Evolutionary conservation across 768 basidiomycete species (phyloP).

Genomic region (Solioccasus polychromus): DNA sequence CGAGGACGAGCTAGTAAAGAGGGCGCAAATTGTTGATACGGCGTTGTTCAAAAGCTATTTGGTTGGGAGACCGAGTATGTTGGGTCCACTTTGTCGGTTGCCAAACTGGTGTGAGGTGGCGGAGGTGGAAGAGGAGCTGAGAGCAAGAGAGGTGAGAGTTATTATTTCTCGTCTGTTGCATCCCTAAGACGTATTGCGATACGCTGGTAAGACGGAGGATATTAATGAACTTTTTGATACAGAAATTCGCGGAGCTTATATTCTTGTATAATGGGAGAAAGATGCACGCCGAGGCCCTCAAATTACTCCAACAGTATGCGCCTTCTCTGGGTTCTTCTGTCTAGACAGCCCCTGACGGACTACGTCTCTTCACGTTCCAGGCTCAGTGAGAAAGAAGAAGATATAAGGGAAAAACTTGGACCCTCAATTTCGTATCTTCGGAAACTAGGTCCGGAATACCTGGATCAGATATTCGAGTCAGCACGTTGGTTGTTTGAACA

Average conservation of each 20-base stretch:
- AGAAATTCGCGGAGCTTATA: constrained; percentile 92
- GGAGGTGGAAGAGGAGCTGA: constrained; percentile 86
- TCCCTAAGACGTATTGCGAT: neutral
- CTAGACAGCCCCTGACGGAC: neutral
- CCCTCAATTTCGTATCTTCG: constrained; percentile 90
- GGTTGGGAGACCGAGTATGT: constrained; percentile 70
- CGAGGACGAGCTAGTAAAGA: constrained; percentile 81
- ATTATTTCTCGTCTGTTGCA: neutral
- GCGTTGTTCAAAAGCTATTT: constrained; percentile 93
- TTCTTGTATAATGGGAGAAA: constrained; percentile 92
- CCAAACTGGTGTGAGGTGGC: constrained; percentile 98
- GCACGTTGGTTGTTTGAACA: constrained; percentile 84
- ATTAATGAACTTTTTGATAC: neutral
- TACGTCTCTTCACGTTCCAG: constrained; percentile 37
- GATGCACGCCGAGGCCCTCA: constrained; percentile 89
- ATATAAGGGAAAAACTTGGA: constrained; percentile 71
- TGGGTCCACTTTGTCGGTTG: constrained; percentile 85
- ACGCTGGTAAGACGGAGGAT: neutral
- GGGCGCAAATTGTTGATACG: constrained; percentile 93
- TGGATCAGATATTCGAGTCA: constrained; percentile 77
- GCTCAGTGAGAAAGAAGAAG: constrained; percentile 73
- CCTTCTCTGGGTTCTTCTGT: neutral
- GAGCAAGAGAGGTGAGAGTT: constrained; percentile 71
- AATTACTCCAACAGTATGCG: constrained; percentile 78
- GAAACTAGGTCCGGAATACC: constrained; percentile 79